These are phyloP conservation scores for Tylopilus felleus DNA, from an alignment of 768 basidiomycete species.

Conservation along the genomic window DNA sequence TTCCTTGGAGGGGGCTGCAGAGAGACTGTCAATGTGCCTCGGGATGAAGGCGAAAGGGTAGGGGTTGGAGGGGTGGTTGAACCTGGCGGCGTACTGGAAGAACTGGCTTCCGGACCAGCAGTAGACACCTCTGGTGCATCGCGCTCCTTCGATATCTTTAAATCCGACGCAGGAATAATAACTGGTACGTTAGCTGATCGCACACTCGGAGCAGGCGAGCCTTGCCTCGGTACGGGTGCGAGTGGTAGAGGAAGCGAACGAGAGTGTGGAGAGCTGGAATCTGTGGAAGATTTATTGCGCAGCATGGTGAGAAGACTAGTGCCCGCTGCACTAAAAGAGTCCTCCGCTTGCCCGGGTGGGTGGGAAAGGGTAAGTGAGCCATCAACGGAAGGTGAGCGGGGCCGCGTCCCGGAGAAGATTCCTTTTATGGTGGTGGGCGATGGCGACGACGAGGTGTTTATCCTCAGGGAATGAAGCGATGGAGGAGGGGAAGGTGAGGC, in stretches of 20 bases:
- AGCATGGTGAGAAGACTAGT: slow-evolving; percentile 53
- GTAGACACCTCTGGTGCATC: slow-evolving; percentile 24
- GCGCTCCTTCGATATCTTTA: slow-evolving; percentile 39
- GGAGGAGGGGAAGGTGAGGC: slow-evolving; percentile 29
- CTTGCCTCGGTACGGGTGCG: slow-evolving; percentile 8
- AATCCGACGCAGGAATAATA: slow-evolving; percentile 28
- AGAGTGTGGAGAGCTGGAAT: slow-evolving; percentile 23
- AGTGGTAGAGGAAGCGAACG: slow-evolving; percentile 33
- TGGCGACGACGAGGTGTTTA: slow-evolving; percentile 15
- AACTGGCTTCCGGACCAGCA: slow-evolving; percentile 7
- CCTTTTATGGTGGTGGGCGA: slow-evolving; percentile 21
- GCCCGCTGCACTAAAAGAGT: slow-evolving; percentile 56
- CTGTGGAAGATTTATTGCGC: slow-evolving; percentile 38
- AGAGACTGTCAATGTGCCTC: slow-evolving; percentile 30
- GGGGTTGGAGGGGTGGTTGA: slow-evolving; percentile 10
- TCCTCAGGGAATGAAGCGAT: slow-evolving; percentile 27
- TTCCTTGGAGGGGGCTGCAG: slow-evolving; percentile 35
- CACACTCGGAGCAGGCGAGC: slow-evolving; percentile 27
- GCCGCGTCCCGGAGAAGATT: slow-evolving; percentile 22
- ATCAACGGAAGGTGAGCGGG: slow-evolving; percentile 37
- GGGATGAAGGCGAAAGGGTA: slow-evolving; percentile 32
- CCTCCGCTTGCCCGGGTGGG: slow-evolving; percentile 43
- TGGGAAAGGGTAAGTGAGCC: slow-evolving; percentile 35
- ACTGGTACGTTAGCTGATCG: slow-evolving; percentile 22
- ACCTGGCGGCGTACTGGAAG: slow-evolving; percentile 32